Base-by-base conservation (phyloP, 345 rosid species). In the Geranium rotundifolium region DNA sequence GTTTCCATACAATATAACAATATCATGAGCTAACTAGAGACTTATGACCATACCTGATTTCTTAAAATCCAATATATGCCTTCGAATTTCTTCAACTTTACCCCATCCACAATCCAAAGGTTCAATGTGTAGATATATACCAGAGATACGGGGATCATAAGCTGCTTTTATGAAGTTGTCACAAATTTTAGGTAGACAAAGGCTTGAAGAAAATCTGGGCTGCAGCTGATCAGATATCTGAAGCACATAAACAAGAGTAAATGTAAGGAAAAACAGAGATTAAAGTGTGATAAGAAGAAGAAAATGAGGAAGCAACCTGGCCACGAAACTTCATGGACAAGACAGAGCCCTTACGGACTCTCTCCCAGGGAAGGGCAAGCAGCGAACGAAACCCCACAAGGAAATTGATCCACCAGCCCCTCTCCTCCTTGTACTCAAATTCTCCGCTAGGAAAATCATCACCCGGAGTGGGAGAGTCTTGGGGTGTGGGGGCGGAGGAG, bases 221-320 rank as follows among this genome's bases (percentile, higher is more conserved):
- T 87, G 82, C 18, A 87, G 73, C 91, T 89, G 98, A 80, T 92
- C 98, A 78, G 89, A 75, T 85, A 92, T 79, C 98, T 92, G 88
- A 74, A 29, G 66, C 30, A 56, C n/a, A n/a, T n/a, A 59, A 46
- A 61, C 29, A 39, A 55, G 18, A 0, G 23, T 10, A 57, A 61
- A 62, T 65, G 50, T 41, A n/a, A n/a, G n/a, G 14, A 41, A 41
- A 41, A 4, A 41, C 10, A 41, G 10, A 4, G 5, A 1, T 41
- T 4, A 31, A 31, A 31, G 7, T 31, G 7, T 3, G 37, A 41
- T 41, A 41, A 10, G 57, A 16, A 31, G 37, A 31, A 31, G 13
- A 10, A 54, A 16, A 54, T 3, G 57, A 41, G 15, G 20, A 19
- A 54, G 30, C 63, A 73, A 92, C 98, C 96, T 92, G 93, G 83